Base-by-base conservation (phyloP, 805 yeast species). In the Ogataea sp. region DNA sequence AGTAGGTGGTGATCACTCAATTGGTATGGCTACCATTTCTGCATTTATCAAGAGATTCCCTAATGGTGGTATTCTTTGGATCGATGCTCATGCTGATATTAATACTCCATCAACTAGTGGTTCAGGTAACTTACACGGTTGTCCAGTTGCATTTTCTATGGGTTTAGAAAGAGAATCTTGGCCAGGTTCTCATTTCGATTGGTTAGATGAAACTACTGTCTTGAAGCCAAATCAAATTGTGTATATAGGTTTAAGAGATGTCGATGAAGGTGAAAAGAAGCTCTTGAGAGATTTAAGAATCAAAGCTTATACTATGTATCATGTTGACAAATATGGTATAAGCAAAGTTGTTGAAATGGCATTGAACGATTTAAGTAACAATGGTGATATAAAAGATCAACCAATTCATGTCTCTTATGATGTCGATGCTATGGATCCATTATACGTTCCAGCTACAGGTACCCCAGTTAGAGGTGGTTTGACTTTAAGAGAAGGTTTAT, bases 41-140 rank as follows among this genome's bases (percentile, higher is more conserved):
- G 97, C 94, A 2, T 84, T 89, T 25, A 70, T 87, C 45, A 76
- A 75, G 15, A 73, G 75, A 47, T 69, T 82, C 58, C 96, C 96
- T 16, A 87, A 89, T 50, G 87, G 95, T 21, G 88, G 95, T 53
- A 69, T 90, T 30, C 58, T 90, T 45, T 90, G 98, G 98, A 82
- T 90, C 51, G 98, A 90, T 63, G 98, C 98, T 0, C 98, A 90
- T 60, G 96, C 97, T 16, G 98, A 90, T 60, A 82, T 93, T 58
- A 93, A 93, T 68, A 83, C 97, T 1, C 85, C 96, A 10, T 68
- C 70, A 27, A 77, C 87, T 8, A 80, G 97, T 2, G 82, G 73
- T 23, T 78, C 90, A 7, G 97, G 97, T 32, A 93, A 90, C 61
- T 69, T 90, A 51, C 98, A 90, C 60, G 98, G 98, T 6, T 89